phyloP scores from a whole-genome alignment of 805 yeast genomes.

The Metschnikowia picachoensis region DNA sequence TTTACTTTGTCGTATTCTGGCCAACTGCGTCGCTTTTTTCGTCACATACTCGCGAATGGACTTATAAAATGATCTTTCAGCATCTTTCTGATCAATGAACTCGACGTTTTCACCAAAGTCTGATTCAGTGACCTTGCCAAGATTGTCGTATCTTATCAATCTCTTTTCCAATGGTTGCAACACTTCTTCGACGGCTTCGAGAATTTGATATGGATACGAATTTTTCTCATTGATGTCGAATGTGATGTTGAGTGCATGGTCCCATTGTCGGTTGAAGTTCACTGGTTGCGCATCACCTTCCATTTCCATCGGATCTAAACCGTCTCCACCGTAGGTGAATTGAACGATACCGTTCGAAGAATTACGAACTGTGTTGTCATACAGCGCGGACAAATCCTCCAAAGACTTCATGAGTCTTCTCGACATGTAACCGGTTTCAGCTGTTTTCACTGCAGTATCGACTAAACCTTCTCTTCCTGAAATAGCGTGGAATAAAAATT shows the following conservation, averaged over 20 bases:
- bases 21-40: slow-evolving; percentile 55
- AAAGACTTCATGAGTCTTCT: slow-evolving; percentile 96
- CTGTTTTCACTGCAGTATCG: slow-evolving; percentile 99
- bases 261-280: slow-evolving; percentile 92
- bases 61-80: slow-evolving; percentile 78
- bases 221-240: slow-evolving; percentile 51
- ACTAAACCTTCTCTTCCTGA: slow-evolving; percentile 99
- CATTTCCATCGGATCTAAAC: slow-evolving; percentile 97
- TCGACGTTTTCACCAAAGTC: slow-evolving; percentile 51
- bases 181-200: slow-evolving; percentile 49
- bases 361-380: slow-evolving; percentile 92
- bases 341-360: slow-evolving; percentile 96
- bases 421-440: slow-evolving; percentile 98
- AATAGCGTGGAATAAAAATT: slow-evolving; percentile 98
- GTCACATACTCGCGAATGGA: slow-evolving; percentile 65
- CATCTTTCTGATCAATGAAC: slow-evolving; percentile 78
- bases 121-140: slow-evolving; percentile 50
- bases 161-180: slow-evolving; percentile 58
- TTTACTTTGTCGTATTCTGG: slow-evolving; percentile 51
- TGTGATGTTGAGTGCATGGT: slow-evolving; percentile 77
- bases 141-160: slow-evolving; percentile 66
- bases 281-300: slow-evolving; percentile 98
- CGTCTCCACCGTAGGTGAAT: slow-evolving; percentile 97
- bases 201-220: slow-evolving; percentile 67
- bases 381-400: slow-evolving; percentile 91